phyloP scores from a whole-genome alignment of 345 rosid genomes.

The Carallia brachiata region DNA sequence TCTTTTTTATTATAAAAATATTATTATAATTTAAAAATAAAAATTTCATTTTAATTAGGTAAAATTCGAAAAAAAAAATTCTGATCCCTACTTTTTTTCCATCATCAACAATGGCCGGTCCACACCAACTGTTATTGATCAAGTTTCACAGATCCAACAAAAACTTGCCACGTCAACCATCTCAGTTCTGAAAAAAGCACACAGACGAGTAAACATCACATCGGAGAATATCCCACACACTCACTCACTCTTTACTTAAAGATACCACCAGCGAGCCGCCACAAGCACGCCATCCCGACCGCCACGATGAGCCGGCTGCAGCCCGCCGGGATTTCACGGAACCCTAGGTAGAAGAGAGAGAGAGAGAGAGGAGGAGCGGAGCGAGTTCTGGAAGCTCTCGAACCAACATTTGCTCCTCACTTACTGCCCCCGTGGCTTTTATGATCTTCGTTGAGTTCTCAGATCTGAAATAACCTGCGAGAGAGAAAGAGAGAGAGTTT shows the following conservation, averaged over 20 bases:
- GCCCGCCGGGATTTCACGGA: slow-evolving; percentile 12
- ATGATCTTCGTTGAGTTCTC: neutral
- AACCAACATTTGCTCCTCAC: neutral
- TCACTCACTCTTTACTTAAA: neutral
- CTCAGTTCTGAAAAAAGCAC: neutral
- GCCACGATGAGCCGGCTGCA: neutral
- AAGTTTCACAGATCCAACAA: neutral
- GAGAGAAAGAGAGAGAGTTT: neutral
- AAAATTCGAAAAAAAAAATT: too few species aligned
- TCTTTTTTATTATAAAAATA: too few species aligned
- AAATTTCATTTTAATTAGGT: too few species aligned
- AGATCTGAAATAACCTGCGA: neutral
- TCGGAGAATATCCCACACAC: neutral
- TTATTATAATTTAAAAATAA: too few species aligned
- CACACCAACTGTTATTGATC: neutral
- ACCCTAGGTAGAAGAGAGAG: neutral
- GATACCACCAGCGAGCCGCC: neutral
- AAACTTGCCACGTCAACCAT: neutral
- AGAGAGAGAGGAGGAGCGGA: neutral
- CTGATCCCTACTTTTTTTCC: too few species aligned
- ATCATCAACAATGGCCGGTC: slow-evolving; percentile 11
- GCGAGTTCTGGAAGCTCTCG: neutral
- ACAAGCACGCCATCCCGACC: neutral
- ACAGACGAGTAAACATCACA: neutral
- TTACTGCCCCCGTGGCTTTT: neutral